A percentile compares a stretch with the other conserved stretches of the same genome.
phyloP scores from a whole-genome alignment of 2,329 filamentous ascomycete genomes.

The Mycosphaerella sp. region DNA sequence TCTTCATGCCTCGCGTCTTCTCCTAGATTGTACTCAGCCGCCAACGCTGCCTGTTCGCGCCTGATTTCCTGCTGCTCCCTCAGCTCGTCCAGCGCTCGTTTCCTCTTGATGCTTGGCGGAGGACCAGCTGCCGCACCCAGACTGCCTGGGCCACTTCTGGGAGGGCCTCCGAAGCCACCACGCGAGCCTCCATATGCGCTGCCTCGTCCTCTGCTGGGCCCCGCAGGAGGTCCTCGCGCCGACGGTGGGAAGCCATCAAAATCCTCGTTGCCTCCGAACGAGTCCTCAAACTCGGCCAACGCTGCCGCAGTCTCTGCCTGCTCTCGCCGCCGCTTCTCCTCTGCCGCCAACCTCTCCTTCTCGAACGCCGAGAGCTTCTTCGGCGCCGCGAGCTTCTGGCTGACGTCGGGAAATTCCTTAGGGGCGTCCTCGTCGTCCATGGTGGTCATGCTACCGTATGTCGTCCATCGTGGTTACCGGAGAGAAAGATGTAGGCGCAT shows the following conservation, averaged over 20 bases:
- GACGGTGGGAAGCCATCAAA: slow-evolving; percentile 25
- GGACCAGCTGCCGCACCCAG: slow-evolving; percentile 40
- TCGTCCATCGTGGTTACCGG: no score
- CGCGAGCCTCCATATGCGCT: slow-evolving; percentile 28
- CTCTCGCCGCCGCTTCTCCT: slow-evolving; percentile 78
- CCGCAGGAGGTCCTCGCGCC: slow-evolving; percentile 16
- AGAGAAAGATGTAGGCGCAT: no score
- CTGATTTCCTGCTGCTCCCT: slow-evolving; percentile 28
- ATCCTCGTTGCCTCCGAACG: slow-evolving; percentile 50
- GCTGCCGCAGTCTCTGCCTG: slow-evolving; percentile 82
- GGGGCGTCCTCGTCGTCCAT: slow-evolving; percentile 24
- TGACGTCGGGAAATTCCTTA: slow-evolving; percentile 60
- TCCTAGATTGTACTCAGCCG: slow-evolving; percentile 9
- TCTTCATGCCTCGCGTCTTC: slow-evolving; percentile 28
- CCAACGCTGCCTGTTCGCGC: slow-evolving; percentile 23
- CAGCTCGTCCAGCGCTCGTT: slow-evolving; percentile 31
- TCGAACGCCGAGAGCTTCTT: slow-evolving; percentile 84
- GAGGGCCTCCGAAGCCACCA: slow-evolving; percentile 27
- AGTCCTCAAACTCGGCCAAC: slow-evolving; percentile 81
- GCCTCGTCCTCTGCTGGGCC: slow-evolving; percentile 14
- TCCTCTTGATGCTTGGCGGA: slow-evolving; percentile 31
- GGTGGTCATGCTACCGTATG: not conserved
- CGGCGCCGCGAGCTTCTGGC: slow-evolving; percentile 66
- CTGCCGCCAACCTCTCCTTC: slow-evolving; percentile 78
- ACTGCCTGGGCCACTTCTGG: slow-evolving; percentile 45